Evolutionary conservation across 495 filamentous ascomycete species (phyloP).

Genomic region (Penicillium pulvis): DNA sequence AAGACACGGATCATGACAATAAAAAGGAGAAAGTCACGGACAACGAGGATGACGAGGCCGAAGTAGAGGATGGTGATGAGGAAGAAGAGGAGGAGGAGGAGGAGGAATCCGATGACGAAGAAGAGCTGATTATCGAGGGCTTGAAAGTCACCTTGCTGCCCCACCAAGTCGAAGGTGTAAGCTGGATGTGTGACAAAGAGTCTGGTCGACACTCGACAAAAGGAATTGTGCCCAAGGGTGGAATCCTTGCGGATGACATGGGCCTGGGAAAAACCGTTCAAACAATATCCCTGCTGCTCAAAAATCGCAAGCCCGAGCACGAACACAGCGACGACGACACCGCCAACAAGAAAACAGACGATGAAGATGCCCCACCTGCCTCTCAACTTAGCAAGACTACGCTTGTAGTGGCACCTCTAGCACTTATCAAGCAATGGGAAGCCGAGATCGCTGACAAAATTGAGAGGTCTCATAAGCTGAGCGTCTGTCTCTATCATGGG

Average conservation of each 20-base stretch:
- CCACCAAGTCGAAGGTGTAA: constrained; percentile 88
- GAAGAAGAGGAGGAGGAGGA: constrained; percentile 31
- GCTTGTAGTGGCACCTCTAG: constrained; percentile 90
- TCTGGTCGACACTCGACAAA: constrained; percentile 72
- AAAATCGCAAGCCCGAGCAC: constrained; percentile 69
- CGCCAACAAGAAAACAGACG: constrained; percentile 23
- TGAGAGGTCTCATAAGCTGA: constrained; percentile 62
- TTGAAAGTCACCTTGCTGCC: constrained; percentile 84
- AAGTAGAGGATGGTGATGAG: constrained; percentile 27
- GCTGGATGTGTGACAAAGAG: constrained; percentile 92
- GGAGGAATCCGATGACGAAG: constrained; percentile 50
- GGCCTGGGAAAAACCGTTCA: constrained; percentile 94
- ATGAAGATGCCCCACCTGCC: constrained; percentile 55
- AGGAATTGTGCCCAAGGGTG: constrained; percentile 80
- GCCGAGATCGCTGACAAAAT: constrained; percentile 83
- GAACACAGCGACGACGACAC: constrained; percentile 41
- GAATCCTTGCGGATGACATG: constrained; percentile 92
- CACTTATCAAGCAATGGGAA: constrained; percentile 98
- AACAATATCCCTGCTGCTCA: constrained; percentile 80
- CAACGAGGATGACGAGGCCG: constrained; percentile 29
- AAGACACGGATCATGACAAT: constrained; percentile 8
- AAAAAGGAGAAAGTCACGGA: constrained; percentile 16
- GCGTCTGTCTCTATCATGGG: constrained; percentile 89
- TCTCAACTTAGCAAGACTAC: constrained; percentile 72
- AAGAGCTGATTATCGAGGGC: constrained; percentile 76